Evolutionary conservation across 2,329 filamentous ascomycete genomes (phyloP).

Genomic region (Salinomyces thailandicus): DNA sequence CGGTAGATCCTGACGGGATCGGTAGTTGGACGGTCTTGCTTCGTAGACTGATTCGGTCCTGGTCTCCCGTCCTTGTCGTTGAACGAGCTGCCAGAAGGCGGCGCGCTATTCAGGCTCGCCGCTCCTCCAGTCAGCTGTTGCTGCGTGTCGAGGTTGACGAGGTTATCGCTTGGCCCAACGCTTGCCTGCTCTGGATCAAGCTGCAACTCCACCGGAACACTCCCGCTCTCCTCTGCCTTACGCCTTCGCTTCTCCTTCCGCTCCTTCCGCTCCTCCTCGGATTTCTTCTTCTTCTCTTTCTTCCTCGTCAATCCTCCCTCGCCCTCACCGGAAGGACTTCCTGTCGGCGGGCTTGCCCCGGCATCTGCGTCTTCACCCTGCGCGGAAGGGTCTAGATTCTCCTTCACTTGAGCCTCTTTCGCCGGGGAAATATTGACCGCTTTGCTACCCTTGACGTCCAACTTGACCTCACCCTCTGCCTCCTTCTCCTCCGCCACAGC

Average conservation of each 20-base stretch:
- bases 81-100: constrained; percentile 1
- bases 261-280: constrained; percentile 84
- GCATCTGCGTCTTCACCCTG: constrained; percentile 4
- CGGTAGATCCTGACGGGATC: constrained; percentile 89
- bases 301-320: constrained; percentile 45
- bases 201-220: constrained; percentile 72
- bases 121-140: neutral
- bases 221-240: constrained; percentile 78
- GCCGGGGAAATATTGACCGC: constrained; percentile 9
- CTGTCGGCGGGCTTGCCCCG: constrained; percentile 11
- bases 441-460: constrained; percentile 9
- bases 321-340: constrained; percentile 10
- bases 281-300: constrained; percentile 93
- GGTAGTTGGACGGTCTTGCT: constrained; percentile 64
- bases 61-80: neutral
- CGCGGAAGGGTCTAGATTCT: neutral
- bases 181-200: constrained; percentile 45
- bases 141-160: neutral
- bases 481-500: constrained; percentile 46
- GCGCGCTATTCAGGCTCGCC: neutral
- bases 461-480: constrained; percentile 32
- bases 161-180: neutral
- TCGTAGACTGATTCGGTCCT: constrained; percentile 9
- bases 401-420: neutral
- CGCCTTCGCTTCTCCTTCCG: constrained; percentile 80